phyloP scores from a whole-genome alignment of 495 filamentous ascomycete species.

The Penicillium cataractarum region DNA sequence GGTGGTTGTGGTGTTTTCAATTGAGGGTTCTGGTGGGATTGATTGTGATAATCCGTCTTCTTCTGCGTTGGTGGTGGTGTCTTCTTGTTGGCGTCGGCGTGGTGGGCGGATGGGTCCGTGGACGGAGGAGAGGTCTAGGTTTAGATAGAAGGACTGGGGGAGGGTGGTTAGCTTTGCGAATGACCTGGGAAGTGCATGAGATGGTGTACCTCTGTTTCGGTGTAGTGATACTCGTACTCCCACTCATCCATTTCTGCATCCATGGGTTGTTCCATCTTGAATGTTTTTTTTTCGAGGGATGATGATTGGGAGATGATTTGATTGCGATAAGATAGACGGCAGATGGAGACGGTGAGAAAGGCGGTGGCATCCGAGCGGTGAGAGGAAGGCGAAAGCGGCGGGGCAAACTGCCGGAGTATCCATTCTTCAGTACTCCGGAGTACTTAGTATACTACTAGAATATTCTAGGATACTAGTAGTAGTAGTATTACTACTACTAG shows the following conservation, averaged over 20 bases:
- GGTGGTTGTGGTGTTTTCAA: constrained; percentile 14
- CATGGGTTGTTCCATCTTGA: constrained; percentile 32
- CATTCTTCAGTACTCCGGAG: neutral
- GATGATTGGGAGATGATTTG: neutral
- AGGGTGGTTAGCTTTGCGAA: neutral
- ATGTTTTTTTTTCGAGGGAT: neutral
- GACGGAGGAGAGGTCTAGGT: constrained; percentile 54
- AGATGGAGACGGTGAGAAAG: constrained; percentile 13
- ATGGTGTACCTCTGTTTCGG: constrained; percentile 56
- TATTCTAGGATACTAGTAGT: no score
- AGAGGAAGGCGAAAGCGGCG: constrained; percentile 1
- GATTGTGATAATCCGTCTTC: neutral
- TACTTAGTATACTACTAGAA: no score
- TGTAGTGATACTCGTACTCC: constrained; percentile 65
- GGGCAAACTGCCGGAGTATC: neutral
- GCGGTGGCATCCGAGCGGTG: constrained; percentile 7
- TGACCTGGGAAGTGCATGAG: neutral
- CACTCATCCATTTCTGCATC: constrained; percentile 49
- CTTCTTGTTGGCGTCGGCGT: constrained; percentile 35
- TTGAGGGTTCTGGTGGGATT: constrained; percentile 12
- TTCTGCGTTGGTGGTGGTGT: constrained; percentile 12
- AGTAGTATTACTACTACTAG: no score
- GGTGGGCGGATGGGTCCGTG: constrained; percentile 43
- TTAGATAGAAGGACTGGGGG: constrained; percentile 56
- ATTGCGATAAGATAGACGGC: constrained; percentile 16